These are phyloP conservation scores for Talaromyces sp. DNA, from an alignment of 2,329 filamentous ascomycete genomes.

Conservation along the genomic window DNA sequence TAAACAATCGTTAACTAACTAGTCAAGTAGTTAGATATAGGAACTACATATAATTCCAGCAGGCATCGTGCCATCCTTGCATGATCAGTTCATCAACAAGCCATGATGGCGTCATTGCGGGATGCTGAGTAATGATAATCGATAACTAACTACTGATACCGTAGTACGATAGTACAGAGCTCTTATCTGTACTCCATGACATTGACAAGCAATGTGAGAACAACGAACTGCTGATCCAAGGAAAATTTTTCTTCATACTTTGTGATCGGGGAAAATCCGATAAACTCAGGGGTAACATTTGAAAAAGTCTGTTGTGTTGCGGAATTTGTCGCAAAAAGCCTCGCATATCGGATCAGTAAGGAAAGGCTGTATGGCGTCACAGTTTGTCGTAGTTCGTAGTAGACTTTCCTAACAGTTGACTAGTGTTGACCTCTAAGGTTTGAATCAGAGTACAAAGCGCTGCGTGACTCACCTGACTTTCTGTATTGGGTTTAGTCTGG, in stretches of 20 bases:
- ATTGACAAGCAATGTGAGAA: neutral
- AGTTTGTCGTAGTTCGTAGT: neutral
- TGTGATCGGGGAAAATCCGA: neutral
- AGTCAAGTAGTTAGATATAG: too few species aligned
- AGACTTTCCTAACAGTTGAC: neutral
- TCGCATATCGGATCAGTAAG: slow-evolving; percentile 2
- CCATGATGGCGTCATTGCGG: slow-evolving; percentile 11
- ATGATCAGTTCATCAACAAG: neutral
- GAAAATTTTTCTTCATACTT: neutral
- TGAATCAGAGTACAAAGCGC: neutral
- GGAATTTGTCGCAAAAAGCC: neutral
- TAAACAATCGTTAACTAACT: too few species aligned
- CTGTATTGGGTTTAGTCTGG: neutral
- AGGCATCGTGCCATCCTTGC: neutral
- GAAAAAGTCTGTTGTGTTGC: neutral
- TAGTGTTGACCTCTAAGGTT: neutral
- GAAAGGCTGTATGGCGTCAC: slow-evolving; percentile 7
- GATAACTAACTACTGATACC: too few species aligned
- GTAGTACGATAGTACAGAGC: too few species aligned
- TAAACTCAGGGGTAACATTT: neutral
- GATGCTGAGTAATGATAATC: neutral
- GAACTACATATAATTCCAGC: too few species aligned
- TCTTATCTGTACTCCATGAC: neutral
- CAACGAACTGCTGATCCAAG: neutral
- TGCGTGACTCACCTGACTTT: neutral